Conservation (phyloP, 768 basidiomycete genomes). For the Leccinum rimulosum region DNA sequence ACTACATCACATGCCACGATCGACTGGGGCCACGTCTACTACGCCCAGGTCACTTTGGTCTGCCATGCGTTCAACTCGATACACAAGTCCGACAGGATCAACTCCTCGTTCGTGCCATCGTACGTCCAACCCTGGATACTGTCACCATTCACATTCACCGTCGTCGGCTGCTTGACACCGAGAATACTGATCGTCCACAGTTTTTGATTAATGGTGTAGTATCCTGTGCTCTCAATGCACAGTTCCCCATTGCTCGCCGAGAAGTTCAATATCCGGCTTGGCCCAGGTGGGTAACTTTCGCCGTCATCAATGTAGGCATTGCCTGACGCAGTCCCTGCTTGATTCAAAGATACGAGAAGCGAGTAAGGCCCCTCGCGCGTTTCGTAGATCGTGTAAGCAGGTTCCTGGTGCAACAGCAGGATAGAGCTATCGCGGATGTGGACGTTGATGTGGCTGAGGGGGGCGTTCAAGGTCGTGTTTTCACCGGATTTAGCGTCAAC, state of each 20-base stretch:
- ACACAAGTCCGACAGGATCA: slow-evolving; percentile 39
- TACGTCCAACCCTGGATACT: slow-evolving; percentile 40
- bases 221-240: slow-evolving; percentile 34
- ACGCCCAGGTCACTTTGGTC: slow-evolving; percentile 37
- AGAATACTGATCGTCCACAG: slow-evolving; percentile 57
- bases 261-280: slow-evolving; percentile 47
- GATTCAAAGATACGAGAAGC: slow-evolving; percentile 56
- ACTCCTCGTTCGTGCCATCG: slow-evolving; percentile 35
- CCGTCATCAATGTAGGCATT: slow-evolving; percentile 74
- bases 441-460: slow-evolving; percentile 75
- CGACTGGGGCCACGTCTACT: slow-evolving; percentile 6
- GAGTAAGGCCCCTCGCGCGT: slow-evolving; percentile 61
- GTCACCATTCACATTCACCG: slow-evolving; percentile 40
- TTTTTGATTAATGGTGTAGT: slow-evolving; percentile 37
- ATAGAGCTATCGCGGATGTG: slow-evolving; percentile 68
- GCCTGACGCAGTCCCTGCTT: slow-evolving; percentile 51
- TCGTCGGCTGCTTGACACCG: slow-evolving; percentile 46
- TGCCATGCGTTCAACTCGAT: slow-evolving; percentile 42
- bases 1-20: not conserved
- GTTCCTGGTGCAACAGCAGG: slow-evolving; percentile 59
- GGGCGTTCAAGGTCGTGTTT: slow-evolving; percentile 56
- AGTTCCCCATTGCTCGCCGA: slow-evolving; percentile 36
- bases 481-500: slow-evolving; percentile 43
- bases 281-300: slow-evolving; percentile 53
- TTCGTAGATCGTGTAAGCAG: slow-evolving; percentile 67